phyloP scores from a whole-genome alignment of 2,329 filamentous ascomycete genomes.

The Torrubiella hemipterigena region DNA sequence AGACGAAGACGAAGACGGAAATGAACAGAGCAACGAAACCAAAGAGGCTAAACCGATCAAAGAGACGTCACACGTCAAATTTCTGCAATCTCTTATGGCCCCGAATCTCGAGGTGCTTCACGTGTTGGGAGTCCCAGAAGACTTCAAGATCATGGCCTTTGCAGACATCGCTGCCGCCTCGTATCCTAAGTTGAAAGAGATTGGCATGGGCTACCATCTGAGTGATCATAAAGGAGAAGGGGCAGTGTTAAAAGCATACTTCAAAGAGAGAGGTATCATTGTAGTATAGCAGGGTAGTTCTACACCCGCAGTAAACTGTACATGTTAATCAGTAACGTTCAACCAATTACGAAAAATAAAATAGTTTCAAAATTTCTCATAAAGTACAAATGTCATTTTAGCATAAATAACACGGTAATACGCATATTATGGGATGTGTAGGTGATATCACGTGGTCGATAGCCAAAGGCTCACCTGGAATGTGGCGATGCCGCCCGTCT shows the following conservation, averaged over 20 bases:
- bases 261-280: not conserved
- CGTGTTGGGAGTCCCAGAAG: not conserved
- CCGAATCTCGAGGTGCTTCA: not conserved
- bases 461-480: no score
- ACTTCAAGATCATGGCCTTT: not conserved
- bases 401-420: not conserved
- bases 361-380: not conserved
- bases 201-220: not conserved
- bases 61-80: not conserved
- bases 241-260: not conserved
- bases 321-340: no score
- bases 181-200: not conserved
- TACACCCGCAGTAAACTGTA: no score
- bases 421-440: no score
- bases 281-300: no score
- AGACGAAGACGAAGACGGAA: not conserved
- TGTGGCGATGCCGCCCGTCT: no score
- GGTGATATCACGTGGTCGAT: no score
- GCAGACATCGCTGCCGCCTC: slow-evolving; percentile 1
- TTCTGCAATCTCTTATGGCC: not conserved
- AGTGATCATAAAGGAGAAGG: not conserved
- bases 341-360: no score
- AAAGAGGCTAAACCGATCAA: not conserved
- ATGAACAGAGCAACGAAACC: not conserved
- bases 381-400: not conserved